Evolutionary conservation across 75 land plant species (phyloP).

Genomic region (Selaginella moellendorffii): DNA sequence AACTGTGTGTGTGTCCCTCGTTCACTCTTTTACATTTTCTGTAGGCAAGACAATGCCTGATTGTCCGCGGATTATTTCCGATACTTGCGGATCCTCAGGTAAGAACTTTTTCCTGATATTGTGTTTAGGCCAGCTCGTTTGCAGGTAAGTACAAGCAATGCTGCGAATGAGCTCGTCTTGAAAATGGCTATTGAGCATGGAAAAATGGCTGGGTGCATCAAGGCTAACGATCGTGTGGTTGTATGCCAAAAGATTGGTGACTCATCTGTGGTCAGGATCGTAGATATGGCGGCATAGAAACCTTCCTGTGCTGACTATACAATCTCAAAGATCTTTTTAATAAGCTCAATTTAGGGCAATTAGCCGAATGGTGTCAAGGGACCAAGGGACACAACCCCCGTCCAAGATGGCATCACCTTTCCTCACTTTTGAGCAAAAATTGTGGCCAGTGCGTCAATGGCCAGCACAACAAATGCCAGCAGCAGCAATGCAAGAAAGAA

Average conservation of each 20-base stretch:
- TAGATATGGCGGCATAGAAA: conserved; percentile 4
- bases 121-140: no score
- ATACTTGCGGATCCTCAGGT: conserved; percentile 10
- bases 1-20: background rate
- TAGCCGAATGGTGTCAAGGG: no score
- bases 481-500: no score
- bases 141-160: conserved; percentile 3
- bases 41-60: conserved; percentile 4
- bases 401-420: no score
- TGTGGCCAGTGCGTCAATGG: no score
- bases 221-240: background rate
- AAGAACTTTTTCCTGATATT: background rate
- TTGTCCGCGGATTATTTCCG: background rate
- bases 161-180: conserved; percentile 1
- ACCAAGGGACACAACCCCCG: no score
- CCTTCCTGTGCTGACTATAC: no score
- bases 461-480: no score
- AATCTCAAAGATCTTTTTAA: no score
- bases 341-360: no score
- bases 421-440: no score
- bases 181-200: conserved; percentile 8
- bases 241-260: conserved; percentile 7
- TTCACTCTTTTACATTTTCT: background rate
- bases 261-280: background rate
- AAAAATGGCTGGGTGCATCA: background rate